These are phyloP conservation scores for Kockiozyma suomiensis DNA, from an alignment of 805 yeast genomes.

Conservation along the genomic window DNA sequence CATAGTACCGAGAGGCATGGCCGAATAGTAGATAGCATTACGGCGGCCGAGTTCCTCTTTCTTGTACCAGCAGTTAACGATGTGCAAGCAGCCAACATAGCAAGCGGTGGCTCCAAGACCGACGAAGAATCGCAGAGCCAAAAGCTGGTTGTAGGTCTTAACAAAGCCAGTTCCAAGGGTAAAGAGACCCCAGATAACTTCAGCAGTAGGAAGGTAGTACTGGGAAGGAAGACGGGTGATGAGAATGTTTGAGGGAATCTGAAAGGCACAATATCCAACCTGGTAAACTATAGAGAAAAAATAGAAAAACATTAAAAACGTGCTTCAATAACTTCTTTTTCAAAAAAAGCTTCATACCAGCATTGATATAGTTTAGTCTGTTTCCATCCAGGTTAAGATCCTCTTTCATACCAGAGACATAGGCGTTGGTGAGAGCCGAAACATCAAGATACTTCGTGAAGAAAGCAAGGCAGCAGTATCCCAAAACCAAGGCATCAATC, in stretches of 20 bases:
- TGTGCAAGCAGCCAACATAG: conserved; percentile 51
- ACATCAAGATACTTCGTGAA: conserved; percentile 70
- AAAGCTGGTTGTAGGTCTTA: conserved; percentile 54
- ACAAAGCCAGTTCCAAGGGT: conserved; percentile 60
- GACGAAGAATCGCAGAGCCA: conserved; percentile 65
- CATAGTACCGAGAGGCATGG: conserved; percentile 64
- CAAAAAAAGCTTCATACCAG: conserved; percentile 30
- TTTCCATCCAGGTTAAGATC: conserved; percentile 61
- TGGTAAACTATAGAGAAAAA: conserved; percentile 47
- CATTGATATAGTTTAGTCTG: conserved; percentile 61
- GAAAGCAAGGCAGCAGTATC: conserved; percentile 61
- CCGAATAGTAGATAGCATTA: conserved; percentile 61
- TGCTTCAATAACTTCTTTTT: too few species aligned
- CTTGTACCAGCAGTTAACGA: conserved; percentile 51
- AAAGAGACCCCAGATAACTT: conserved; percentile 67
- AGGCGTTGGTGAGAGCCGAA: conserved; percentile 64
- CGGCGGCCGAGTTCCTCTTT: conserved; percentile 61
- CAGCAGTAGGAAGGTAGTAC: conserved; percentile 58
- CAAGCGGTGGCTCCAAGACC: conserved; percentile 74
- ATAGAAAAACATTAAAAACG: not conserved
- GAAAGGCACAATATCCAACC: conserved; percentile 63
- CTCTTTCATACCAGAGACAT: conserved; percentile 61
- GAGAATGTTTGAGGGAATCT: conserved; percentile 62
- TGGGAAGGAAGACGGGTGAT: conserved; percentile 60
- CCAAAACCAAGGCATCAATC: conserved; percentile 56